Evolutionary conservation across 306 rosid genomes (phyloP).

Genomic region (Dryas drummondii): DNA sequence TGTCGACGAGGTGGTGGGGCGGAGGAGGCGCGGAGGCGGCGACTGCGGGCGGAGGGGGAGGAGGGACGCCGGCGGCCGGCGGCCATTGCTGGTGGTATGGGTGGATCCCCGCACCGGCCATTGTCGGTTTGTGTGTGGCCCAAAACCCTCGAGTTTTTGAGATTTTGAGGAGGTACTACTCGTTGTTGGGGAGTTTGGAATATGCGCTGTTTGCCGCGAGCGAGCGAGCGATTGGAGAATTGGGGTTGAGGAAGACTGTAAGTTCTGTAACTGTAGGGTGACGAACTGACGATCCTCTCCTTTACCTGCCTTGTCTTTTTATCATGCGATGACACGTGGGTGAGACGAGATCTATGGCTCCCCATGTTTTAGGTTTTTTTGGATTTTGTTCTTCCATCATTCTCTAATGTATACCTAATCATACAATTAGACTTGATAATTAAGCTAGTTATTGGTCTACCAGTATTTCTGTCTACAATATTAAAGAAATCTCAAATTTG

Average conservation of each 20-base stretch:
- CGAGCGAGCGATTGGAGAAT: not conserved
- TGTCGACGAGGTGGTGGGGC: slow-evolving; percentile 46
- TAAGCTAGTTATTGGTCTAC: too few relatives aligned
- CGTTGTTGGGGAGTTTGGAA: not conserved
- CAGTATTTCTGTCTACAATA: too few relatives aligned
- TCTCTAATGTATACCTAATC: too few relatives aligned
- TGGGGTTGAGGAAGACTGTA: not conserved
- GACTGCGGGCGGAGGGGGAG: slow-evolving; percentile 55
- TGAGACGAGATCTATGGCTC: not conserved
- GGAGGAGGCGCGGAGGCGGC: slow-evolving; percentile 34
- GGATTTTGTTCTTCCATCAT: not conserved
- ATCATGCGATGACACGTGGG: not conserved
- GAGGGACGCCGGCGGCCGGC: slow-evolving; percentile 51
- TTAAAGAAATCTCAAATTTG: too few relatives aligned
- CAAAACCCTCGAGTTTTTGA: not conserved
- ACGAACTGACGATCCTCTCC: not conserved
- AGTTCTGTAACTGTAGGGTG: not conserved
- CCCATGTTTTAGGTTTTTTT: not conserved
- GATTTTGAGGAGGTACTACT: not conserved
- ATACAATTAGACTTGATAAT: too few relatives aligned
- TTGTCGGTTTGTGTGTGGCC: not conserved
- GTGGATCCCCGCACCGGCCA: slow-evolving; percentile 96
- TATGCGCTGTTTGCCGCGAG: slow-evolving; percentile 2
- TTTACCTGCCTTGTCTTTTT: not conserved
- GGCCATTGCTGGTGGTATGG: slow-evolving; percentile 98